Evolutionary conservation across 345 rosid genomes (phyloP).

Genomic region (Brassica juncea): DNA sequence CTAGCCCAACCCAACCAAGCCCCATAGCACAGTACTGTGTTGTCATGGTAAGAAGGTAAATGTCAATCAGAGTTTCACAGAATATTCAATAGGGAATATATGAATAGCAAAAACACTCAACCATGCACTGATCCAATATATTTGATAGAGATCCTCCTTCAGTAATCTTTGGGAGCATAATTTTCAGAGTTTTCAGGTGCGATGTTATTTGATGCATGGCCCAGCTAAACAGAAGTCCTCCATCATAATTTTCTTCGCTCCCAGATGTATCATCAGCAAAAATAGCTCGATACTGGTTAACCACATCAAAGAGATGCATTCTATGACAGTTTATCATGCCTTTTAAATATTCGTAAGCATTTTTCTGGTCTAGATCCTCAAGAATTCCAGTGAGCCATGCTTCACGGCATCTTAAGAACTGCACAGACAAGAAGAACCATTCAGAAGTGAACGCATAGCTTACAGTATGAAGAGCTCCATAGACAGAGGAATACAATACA

Average conservation of each 20-base stretch:
- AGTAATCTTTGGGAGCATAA: conserved; percentile 94
- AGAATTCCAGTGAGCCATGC: conserved; percentile 98
- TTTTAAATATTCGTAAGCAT: conserved; percentile 86
- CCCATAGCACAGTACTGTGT: conserved; percentile 93
- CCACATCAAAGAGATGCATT: conserved; percentile 91
- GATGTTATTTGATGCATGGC: conserved; percentile 98
- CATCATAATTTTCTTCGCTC: conserved; percentile 89
- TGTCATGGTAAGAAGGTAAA: conserved; percentile 25
- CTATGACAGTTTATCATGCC: conserved; percentile 91
- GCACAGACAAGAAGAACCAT: conserved; percentile 36
- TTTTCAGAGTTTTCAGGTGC: conserved; percentile 88
- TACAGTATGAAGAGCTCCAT: conserved; percentile 1
- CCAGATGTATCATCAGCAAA: conserved; percentile 97
- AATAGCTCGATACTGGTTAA: conserved; percentile 94
- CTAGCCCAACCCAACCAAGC: conserved; percentile 94
- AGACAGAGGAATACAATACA: background rate
- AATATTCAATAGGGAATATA: background rate
- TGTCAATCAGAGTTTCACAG: conserved; percentile 19
- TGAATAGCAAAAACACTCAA: conserved; percentile 38
- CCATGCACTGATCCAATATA: conserved; percentile 96
- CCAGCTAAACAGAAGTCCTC: conserved; percentile 97
- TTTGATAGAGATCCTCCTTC: conserved; percentile 95
- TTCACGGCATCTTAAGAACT: conserved; percentile 97
- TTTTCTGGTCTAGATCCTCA: conserved; percentile 88
- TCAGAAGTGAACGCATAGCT: conserved; percentile 31